Evolutionary conservation across 768 basidiomycete genomes (phyloP).

Genomic region (Leccinum sublutescens): DNA sequence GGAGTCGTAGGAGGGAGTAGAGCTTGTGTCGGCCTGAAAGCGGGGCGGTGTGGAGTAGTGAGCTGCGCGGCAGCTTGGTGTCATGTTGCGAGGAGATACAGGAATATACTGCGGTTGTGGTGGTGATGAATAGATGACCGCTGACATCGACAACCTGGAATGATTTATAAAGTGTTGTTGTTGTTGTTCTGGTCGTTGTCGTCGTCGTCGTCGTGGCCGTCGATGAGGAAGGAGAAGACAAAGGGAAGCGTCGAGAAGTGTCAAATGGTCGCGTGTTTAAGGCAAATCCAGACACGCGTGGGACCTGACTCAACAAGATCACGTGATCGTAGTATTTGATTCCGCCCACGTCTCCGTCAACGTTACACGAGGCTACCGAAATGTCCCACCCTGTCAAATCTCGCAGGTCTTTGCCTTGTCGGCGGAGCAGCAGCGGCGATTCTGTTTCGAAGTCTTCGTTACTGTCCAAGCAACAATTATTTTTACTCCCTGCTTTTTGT

Average conservation of each 20-base stretch:
- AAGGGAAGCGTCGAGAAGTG: constrained; percentile 2
- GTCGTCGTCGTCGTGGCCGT: neutral
- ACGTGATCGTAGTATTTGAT: constrained; percentile 31
- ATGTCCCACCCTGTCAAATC: neutral
- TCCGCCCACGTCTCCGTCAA: constrained; percentile 32
- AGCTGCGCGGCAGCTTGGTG: constrained; percentile 33
- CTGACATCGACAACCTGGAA: constrained; percentile 18
- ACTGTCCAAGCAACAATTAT: neutral
- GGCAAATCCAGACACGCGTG: constrained; percentile 26
- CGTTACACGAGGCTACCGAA: constrained; percentile 35
- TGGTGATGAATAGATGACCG: constrained; percentile 32
- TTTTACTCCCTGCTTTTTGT: constrained; percentile 8
- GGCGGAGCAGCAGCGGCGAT: neutral
- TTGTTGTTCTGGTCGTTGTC: neutral
- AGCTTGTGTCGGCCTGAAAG: constrained; percentile 18
- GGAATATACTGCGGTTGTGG: constrained; percentile 34
- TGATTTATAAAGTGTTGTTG: neutral
- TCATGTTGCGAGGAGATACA: constrained; percentile 33
- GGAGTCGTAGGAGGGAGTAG: constrained; percentile 43
- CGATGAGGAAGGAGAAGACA: constrained; percentile 16
- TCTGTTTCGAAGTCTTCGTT: neutral
- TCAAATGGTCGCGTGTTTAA: constrained; percentile 30
- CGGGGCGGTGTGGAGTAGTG: constrained; percentile 37
- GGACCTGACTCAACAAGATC: constrained; percentile 34
- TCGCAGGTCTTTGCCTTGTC: neutral